Percentiles rank a stretch among this genome's conserved stretches.
These are phyloP conservation scores for Hymenoscyphus salicellus DNA, from an alignment of 2,329 filamentous ascomycete species.

Conservation along the genomic window DNA sequence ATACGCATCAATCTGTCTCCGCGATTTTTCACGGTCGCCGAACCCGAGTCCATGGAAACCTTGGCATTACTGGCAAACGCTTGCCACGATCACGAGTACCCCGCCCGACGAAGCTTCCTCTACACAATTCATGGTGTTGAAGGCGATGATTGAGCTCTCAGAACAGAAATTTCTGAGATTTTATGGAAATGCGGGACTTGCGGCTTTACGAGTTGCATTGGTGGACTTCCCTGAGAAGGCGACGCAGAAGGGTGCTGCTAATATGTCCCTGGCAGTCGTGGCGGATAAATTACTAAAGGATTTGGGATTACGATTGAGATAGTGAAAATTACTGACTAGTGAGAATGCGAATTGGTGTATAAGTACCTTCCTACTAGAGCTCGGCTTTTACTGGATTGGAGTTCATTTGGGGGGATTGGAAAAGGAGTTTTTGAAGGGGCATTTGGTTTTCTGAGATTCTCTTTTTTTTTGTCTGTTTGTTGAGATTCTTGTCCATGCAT, in stretches of 20 bases:
- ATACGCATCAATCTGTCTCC: constrained; percentile 76
- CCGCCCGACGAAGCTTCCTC: constrained; percentile 65
- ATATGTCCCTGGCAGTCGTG: constrained; percentile 51
- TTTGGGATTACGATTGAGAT: constrained; percentile 10
- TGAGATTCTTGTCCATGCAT: too few relatives aligned
- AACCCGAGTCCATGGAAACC: constrained; percentile 72
- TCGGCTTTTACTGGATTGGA: background rate
- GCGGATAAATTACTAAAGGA: constrained; percentile 48
- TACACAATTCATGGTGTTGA: constrained; percentile 69
- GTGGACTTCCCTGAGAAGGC: constrained; percentile 67
- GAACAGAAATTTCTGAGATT: constrained; percentile 74
- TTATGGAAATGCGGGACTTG: constrained; percentile 75
- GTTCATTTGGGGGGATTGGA: background rate
- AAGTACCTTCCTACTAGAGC: background rate
- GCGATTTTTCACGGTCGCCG: constrained; percentile 70
- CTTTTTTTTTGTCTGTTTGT: too few relatives aligned
- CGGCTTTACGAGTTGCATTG: constrained; percentile 65
- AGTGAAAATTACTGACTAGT: background rate
- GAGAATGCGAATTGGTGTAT: background rate
- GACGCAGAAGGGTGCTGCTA: constrained; percentile 41
- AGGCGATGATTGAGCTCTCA: constrained; percentile 69
- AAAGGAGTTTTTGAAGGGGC: background rate
- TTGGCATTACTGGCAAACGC: constrained; percentile 74
- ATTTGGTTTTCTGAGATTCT: background rate
- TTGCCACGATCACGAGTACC: constrained; percentile 75